These are phyloP conservation scores for Rhizophagus clarus DNA, from an alignment of 192 early-diverging fungal species.

Conservation along the genomic window DNA sequence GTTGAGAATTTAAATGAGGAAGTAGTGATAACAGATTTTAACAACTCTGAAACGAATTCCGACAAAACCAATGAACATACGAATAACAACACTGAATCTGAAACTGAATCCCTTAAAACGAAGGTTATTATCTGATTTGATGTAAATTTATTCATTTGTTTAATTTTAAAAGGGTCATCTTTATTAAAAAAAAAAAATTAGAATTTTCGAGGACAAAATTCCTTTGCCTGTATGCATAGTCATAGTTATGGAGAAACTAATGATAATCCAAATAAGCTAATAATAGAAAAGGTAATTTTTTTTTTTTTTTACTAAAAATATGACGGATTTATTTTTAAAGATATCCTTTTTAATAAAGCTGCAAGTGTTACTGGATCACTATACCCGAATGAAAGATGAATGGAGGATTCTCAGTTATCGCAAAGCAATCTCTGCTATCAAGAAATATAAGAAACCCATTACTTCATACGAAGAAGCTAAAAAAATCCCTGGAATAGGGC, in stretches of 20 bases:
- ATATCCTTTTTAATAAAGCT: background rate
- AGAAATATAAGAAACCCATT: conserved; percentile 7
- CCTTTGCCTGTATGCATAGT: background rate
- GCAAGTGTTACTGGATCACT: conserved; percentile 7
- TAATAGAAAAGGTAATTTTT: background rate
- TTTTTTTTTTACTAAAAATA: background rate
- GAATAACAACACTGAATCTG: background rate
- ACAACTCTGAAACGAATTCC: background rate
- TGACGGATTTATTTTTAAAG: background rate
- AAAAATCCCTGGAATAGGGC: background rate
- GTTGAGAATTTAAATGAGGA: background rate
- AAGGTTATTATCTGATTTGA: background rate
- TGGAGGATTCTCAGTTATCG: conserved; percentile 10
- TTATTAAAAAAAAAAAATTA: background rate
- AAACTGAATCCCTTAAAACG: background rate
- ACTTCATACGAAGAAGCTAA: conserved; percentile 7
- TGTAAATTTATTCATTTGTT: background rate
- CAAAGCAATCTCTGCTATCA: background rate
- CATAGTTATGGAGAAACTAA: background rate
- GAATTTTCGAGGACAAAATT: background rate
- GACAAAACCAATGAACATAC: background rate
- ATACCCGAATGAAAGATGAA: conserved; percentile 18
- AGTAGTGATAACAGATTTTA: background rate
- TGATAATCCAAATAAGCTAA: background rate
- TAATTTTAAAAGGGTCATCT: too few species aligned